Evolutionary conservation across 306 rosid species (phyloP), one percentile per base, ranked within the genome.

Genomic region (Trichosanthes cucumerina): DNA sequence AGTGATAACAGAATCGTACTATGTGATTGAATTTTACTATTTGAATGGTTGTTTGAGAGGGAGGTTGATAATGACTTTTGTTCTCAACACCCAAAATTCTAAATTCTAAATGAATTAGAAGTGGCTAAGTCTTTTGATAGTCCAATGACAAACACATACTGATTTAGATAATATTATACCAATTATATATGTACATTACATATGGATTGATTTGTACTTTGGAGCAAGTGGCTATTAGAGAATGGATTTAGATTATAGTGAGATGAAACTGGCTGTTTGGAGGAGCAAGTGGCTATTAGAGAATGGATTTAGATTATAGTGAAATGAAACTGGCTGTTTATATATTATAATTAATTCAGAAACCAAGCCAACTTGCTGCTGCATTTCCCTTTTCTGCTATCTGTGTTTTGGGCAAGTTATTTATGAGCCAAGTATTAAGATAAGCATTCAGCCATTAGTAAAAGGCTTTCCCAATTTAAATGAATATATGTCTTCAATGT

Each of bases 381-480:
- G 26, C 18, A 38, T 39, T 65, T 16, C 6, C 49, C 75, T 46
- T 23, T 70, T 70, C 56, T 21, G 76, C 21, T 23, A 12, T 70
- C 8, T 21, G 56, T 70, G 52, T 44, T n/a, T 24, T 24, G 73
- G 23, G 39, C 12, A 71, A 46, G 24, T 44, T 7, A 71, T 24
- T 71, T 71, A 13, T 46, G 57, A 71, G 57, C 76, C 57, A 71
- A 71, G 57, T 71, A 68, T n/a, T 39, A 41, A 68, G 75, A 68
- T 41, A 68, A 21, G 33, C 31, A n/a, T 68, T 68, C 34, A 21
- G 33, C 57, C 76, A 23, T 71, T 71, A 71, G 56, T 71, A 12
- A 41, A 69, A 43, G n/a, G 36, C n/a, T 43, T 64, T 43, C 11
- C 9, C 43, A 38, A 21, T 34, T 65, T 38, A 18, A 68, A 31